A percentile compares a stretch with the other conserved stretches of the same genome.
Evolutionary conservation across 1,139 yeast genomes (phyloP).

Genomic region (Komagataea norvegica): DNA sequence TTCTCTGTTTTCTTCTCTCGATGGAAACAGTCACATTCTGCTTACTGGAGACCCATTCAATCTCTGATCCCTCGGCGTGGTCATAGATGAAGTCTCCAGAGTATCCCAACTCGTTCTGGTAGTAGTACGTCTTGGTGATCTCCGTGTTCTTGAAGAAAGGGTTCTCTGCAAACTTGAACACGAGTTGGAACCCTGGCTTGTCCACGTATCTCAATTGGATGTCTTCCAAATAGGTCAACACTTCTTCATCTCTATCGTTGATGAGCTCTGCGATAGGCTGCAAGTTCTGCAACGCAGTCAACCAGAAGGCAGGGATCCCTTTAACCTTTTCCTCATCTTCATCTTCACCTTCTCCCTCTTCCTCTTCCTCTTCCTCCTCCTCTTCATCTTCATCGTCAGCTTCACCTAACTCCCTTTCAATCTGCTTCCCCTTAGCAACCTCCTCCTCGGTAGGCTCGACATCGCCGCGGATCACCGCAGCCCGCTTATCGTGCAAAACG

Average conservation of each 20-base stretch:
- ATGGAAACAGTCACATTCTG: constrained; percentile 78
- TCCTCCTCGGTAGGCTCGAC: constrained; percentile 77
- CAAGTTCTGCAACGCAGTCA: constrained; percentile 88
- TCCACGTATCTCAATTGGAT: constrained; percentile 78
- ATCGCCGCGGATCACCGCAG: constrained; percentile 64
- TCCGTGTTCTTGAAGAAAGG: constrained; percentile 69
- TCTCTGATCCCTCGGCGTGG: constrained; percentile 88
- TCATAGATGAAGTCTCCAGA: constrained; percentile 96
- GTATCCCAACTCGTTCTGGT: constrained; percentile 91
- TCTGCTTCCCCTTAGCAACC: constrained; percentile 67
- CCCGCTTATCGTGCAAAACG: constrained; percentile 75
- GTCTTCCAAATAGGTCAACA: constrained; percentile 63
- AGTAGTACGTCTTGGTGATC: constrained; percentile 82
- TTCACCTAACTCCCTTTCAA: constrained; percentile 42
- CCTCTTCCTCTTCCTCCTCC: constrained; percentile 41
- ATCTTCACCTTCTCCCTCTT: constrained; percentile 41
- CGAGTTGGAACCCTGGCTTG: constrained; percentile 80
- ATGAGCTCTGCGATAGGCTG: constrained; percentile 79
- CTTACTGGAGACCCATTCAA: constrained; percentile 80
- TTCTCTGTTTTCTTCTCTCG: constrained; percentile 96
- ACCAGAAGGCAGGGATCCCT: constrained; percentile 96
- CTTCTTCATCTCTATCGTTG: constrained; percentile 87
- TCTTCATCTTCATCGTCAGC: constrained; percentile 39
- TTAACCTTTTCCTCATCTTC: constrained; percentile 43
- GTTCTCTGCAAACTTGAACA: constrained; percentile 76